Conservation (phyloP, 78 protist genomes). For the Capsaspora owczarzaki region DNA sequence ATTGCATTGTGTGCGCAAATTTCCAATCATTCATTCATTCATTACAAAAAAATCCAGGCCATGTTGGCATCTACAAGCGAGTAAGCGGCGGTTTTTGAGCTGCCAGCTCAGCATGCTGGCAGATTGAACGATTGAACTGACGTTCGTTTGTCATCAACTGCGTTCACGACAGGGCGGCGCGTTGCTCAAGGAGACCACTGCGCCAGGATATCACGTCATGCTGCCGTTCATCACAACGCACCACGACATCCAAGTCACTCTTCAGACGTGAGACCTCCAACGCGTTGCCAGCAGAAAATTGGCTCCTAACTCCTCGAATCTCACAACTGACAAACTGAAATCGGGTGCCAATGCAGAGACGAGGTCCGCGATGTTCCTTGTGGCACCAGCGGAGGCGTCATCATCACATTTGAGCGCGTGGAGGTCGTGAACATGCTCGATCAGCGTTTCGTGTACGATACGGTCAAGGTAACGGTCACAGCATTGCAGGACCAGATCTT, state of each 20-base stretch:
- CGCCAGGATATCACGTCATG: background rate
- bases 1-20: too few species aligned
- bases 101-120: too few species aligned
- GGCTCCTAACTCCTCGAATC: background rate
- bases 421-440: slow-evolving; percentile 53
- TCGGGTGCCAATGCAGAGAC: slow-evolving; percentile 38
- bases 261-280: background rate
- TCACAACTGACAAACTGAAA: too few species aligned
- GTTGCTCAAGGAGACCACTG: background rate
- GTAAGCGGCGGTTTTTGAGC: too few species aligned
- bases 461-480: background rate
- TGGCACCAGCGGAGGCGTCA: slow-evolving; percentile 62
- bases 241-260: background rate
- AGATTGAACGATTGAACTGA: too few species aligned
- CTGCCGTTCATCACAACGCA: background rate
- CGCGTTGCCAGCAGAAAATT: background rate
- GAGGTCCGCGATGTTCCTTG: slow-evolving; percentile 42
- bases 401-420: slow-evolving; percentile 28
- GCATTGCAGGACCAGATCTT: background rate
- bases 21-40: too few species aligned
- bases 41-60: too few species aligned
- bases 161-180: too few species aligned
- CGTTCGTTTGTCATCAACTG: too few species aligned
- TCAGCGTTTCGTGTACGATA: slow-evolving; percentile 10
- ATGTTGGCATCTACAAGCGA: slow-evolving; percentile 32